These are phyloP conservation scores for Arctostaphylos glauca DNA, from an alignment of 148 eudicot genomes.

Conservation along the genomic window DNA sequence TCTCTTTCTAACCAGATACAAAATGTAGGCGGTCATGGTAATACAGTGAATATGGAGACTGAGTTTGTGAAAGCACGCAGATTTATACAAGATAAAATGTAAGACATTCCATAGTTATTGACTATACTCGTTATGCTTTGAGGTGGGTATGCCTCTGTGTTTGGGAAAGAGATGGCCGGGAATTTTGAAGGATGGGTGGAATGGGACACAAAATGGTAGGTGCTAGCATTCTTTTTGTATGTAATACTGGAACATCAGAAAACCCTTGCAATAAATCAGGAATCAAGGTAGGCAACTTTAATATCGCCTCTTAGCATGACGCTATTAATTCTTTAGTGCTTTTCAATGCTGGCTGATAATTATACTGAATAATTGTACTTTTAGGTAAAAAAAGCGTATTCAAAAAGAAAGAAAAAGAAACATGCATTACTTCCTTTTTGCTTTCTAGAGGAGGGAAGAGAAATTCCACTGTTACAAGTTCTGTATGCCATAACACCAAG, in stretches of 20 bases:
- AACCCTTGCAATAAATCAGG: constrained; percentile 5
- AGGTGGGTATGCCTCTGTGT: neutral
- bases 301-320: neutral
- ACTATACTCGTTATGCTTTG: neutral
- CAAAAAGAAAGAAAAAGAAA: neutral
- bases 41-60: constrained; percentile 40
- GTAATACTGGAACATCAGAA: neutral
- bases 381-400: neutral
- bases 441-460: neutral
- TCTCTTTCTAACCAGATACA: constrained; percentile 45
- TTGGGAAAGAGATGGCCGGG: neutral
- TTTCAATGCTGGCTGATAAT: neutral
- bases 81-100: constrained; percentile 66
- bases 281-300: neutral
- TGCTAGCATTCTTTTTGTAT: neutral
- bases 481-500: neutral
- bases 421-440: neutral
- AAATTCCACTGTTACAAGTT: neutral
- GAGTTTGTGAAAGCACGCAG: constrained; percentile 43
- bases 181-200: neutral
- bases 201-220: neutral
- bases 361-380: neutral
- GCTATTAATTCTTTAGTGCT: neutral
- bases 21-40: constrained; percentile 44
- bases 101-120: constrained; percentile 26